A percentile compares a stretch with the other conserved stretches of the same genome.
These are phyloP conservation scores for Petrea volubilis DNA, from an alignment of 257 asterid species.

Conservation along the genomic window DNA sequence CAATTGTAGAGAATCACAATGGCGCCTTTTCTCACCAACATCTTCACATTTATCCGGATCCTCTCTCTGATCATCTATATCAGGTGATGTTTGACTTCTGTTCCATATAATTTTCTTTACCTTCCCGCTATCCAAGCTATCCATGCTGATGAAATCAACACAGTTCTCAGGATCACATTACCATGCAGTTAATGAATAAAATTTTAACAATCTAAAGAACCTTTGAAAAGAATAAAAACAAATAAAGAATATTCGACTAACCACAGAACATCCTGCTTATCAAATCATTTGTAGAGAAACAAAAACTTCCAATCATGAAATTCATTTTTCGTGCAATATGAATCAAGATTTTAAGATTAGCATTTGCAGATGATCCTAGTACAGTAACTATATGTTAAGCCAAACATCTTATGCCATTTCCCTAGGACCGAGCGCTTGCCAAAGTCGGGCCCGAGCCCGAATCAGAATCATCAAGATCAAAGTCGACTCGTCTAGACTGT, in stretches of 20 bases:
- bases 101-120: conserved; percentile 44
- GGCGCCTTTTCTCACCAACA: conserved; percentile 25
- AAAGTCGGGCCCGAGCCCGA: neutral
- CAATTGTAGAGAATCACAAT: conserved; percentile 33
- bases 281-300: neutral
- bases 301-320: neutral
- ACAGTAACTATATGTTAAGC: too few species aligned
- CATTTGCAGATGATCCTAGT: neutral
- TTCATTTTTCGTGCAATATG: neutral
- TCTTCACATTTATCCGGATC: conserved; percentile 26
- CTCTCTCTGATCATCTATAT: conserved; percentile 18
- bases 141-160: conserved; percentile 40
- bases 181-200: neutral
- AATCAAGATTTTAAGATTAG: neutral
- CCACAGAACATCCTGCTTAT: neutral
- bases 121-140: conserved; percentile 27
- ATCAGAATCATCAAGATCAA: neutral
- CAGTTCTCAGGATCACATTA: conserved; percentile 7
- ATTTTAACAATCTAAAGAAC: neutral
- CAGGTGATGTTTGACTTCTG: conserved; percentile 31
- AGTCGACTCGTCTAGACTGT: neutral
- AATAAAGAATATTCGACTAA: neutral
- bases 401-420: too few species aligned
- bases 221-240: neutral
- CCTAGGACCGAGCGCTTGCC: too few species aligned